These are phyloP conservation scores for Puccinia horiana DNA, from an alignment of 1,284 basidiomycete species.

Conservation along the genomic window DNA sequence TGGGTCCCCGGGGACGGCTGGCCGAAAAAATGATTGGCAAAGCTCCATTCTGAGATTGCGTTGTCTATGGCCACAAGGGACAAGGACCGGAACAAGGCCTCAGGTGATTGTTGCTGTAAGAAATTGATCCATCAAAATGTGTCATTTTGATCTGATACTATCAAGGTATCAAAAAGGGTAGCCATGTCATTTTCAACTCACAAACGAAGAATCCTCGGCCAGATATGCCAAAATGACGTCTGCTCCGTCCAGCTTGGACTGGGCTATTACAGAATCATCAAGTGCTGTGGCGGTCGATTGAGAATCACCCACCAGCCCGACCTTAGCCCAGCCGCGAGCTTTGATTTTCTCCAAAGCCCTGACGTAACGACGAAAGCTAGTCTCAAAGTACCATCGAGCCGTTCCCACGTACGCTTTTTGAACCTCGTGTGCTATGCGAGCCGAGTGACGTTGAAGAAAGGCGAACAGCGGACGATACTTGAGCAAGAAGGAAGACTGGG, in stretches of 20 bases:
- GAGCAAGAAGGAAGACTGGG: conserved; percentile 83
- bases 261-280: conserved; percentile 30
- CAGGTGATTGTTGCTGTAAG: conserved; percentile 74
- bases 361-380: conserved; percentile 86
- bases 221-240: conserved; percentile 77
- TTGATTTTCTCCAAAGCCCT: conserved; percentile 77
- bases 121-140: neutral
- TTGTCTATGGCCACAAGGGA: conserved; percentile 90
- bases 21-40: conserved; percentile 77
- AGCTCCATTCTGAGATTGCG: conserved; percentile 82
- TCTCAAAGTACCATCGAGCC: conserved; percentile 90
- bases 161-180: conserved; percentile 16
- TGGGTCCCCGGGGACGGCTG: conserved; percentile 49
- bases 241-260: conserved; percentile 68
- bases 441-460: conserved; percentile 80
- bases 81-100: conserved; percentile 78
- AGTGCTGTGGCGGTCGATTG: conserved; percentile 47
- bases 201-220: conserved; percentile 79
- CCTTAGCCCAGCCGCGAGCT: conserved; percentile 61
- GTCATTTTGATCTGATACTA: neutral
- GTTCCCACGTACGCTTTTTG: conserved; percentile 82
- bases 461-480: conserved; percentile 80
- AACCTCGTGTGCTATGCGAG: conserved; percentile 80
- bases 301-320: conserved; percentile 57
- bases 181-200: conserved; percentile 60